Conservation (phyloP, 2,329 filamentous ascomycete genomes). For the Bimuria novae-zelandiae region DNA sequence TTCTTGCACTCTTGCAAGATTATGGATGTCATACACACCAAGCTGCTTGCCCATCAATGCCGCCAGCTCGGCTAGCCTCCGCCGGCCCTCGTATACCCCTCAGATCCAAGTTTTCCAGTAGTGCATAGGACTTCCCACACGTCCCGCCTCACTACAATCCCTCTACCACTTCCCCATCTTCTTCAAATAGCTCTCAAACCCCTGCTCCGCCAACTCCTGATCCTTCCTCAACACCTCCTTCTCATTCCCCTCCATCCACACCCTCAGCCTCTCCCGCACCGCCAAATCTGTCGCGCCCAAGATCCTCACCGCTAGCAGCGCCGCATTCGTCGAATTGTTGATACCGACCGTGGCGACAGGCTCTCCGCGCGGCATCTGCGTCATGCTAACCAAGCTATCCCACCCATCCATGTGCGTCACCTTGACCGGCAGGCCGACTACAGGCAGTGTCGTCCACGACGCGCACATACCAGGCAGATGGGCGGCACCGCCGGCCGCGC, state of each 20-base stretch:
- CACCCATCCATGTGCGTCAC: conserved; percentile 55
- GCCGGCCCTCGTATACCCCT: too few species aligned
- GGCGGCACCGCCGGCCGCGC: conserved; percentile 55
- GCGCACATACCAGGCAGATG: conserved; percentile 59
- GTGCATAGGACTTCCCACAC: too few species aligned
- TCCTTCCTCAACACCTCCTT: conserved; percentile 69
- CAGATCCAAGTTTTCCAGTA: too few species aligned
- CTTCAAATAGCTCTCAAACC: conserved; percentile 60
- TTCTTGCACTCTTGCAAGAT: too few species aligned
- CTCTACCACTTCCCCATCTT: conserved; percentile 43
- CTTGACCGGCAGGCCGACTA: conserved; percentile 58
- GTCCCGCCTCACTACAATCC: too few species aligned
- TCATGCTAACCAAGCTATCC: conserved; percentile 57
- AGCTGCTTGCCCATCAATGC: not conserved
- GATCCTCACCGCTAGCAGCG: conserved; percentile 52
- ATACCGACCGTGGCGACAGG: conserved; percentile 51
- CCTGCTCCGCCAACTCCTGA: conserved; percentile 58
- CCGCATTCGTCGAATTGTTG: conserved; percentile 54
- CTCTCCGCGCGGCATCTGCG: conserved; percentile 57
- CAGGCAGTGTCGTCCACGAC: conserved; percentile 54
- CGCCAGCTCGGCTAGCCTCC: not conserved
- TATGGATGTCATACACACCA: not conserved
- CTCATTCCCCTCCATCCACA: conserved; percentile 67
- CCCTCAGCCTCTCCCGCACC: conserved; percentile 62
- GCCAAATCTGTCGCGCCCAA: conserved; percentile 54